phyloP scores from a whole-genome alignment of 164 flowering plant genomes.

The Vitis amurensis region DNA sequence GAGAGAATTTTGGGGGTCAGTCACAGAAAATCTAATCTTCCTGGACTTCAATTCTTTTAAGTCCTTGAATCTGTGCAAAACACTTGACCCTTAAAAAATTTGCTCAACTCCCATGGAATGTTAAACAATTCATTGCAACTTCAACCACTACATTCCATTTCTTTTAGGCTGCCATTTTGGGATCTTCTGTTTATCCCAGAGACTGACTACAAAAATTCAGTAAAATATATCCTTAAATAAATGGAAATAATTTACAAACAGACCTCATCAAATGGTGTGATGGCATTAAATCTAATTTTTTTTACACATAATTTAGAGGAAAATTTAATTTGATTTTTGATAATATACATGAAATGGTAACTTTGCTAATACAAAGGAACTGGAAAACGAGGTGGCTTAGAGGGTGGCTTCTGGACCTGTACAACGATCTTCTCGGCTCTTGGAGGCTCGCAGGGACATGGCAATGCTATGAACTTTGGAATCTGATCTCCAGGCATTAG shows the following conservation, averaged over 20 bases:
- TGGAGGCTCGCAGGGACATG: slow-evolving; percentile 68
- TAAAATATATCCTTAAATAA: background rate
- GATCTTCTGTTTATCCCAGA: background rate
- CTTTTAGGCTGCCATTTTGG: background rate
- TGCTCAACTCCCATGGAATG: no score
- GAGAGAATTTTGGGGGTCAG: no score
- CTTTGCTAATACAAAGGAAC: slow-evolving; percentile 37
- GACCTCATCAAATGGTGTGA: background rate
- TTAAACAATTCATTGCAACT: background rate
- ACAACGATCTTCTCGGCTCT: slow-evolving; percentile 32
- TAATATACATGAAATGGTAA: slow-evolving; percentile 7
- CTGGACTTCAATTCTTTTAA: no score
- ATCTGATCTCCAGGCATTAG: slow-evolving; percentile 81
- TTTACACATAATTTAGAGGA: no score
- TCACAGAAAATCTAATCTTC: no score
- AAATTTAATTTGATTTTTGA: no score
- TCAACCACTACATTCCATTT: background rate
- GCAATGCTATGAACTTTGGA: slow-evolving; percentile 80
- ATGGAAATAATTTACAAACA: background rate
- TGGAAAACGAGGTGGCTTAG: slow-evolving; percentile 36
- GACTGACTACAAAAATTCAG: background rate
- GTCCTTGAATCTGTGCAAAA: no score
- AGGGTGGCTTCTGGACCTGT: slow-evolving; percentile 30
- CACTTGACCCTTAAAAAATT: no score
- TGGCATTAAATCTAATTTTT: no score